phyloP scores from a whole-genome alignment of 78 protist species.

The Dictyostelium intermedium region DNA sequence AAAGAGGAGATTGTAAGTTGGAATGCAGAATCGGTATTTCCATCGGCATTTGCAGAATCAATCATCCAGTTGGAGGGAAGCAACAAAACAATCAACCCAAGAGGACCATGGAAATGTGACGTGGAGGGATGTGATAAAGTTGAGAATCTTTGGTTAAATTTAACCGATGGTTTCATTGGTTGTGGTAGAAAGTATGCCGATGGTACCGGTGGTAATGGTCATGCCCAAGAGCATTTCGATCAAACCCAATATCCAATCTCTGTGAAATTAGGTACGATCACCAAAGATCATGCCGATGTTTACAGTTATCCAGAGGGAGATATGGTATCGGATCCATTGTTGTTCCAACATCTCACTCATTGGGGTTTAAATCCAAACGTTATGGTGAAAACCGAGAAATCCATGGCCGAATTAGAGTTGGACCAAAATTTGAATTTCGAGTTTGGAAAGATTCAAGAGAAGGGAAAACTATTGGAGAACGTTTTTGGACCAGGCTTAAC shows the following conservation, averaged over 20 bases:
- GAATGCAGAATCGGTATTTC: constrained; percentile 68
- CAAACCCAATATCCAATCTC: constrained; percentile 90
- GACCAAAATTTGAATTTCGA: constrained; percentile 89
- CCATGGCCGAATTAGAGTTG: constrained; percentile 93
- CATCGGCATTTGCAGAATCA: constrained; percentile 76
- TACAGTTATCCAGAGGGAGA: constrained; percentile 85
- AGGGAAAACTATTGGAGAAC: constrained; percentile 83
- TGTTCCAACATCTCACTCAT: constrained; percentile 91
- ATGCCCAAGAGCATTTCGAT: constrained; percentile 92
- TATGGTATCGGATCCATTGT: constrained; percentile 88
- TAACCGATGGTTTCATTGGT: constrained; percentile 92
- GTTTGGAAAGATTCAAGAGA: constrained; percentile 84
- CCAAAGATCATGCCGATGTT: constrained; percentile 83
- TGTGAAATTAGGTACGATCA: constrained; percentile 97
- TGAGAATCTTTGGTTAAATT: constrained; percentile 94
- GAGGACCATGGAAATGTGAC: constrained; percentile 55
- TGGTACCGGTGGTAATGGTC: constrained; percentile 94
- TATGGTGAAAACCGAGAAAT: constrained; percentile 91
- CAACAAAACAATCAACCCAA: constrained; percentile 62
- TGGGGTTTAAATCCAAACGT: constrained; percentile 91
- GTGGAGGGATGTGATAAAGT: constrained; percentile 48
- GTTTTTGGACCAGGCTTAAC: constrained; percentile 93
- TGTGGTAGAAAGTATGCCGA: constrained; percentile 92
- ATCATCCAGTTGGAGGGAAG: constrained; percentile 86
- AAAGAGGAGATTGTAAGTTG: constrained; percentile 42